Evolutionary conservation across 2,329 filamentous ascomycete species (phyloP).

Genomic region (Verticillium nubilum): DNA sequence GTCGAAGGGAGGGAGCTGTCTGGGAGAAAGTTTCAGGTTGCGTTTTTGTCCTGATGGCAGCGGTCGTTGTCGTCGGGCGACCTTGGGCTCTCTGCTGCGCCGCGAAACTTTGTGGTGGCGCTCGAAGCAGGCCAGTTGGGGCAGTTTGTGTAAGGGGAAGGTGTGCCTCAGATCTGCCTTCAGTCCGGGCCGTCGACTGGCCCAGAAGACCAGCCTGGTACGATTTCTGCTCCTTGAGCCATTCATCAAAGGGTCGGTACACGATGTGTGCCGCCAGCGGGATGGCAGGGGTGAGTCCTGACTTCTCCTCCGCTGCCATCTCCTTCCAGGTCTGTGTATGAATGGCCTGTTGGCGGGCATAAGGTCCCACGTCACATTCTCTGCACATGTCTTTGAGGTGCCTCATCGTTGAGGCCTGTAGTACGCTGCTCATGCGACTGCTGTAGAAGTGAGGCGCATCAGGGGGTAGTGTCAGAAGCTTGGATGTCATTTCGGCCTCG

Average conservation of each 20-base stretch:
- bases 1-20: slow-evolving; percentile 4
- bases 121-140: slow-evolving; percentile 40
- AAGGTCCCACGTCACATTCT: slow-evolving; percentile 55
- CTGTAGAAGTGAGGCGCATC: slow-evolving; percentile 54
- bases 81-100: slow-evolving; percentile 58
- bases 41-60: slow-evolving; percentile 23
- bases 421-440: slow-evolving; percentile 36
- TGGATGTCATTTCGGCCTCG: slow-evolving; percentile 51
- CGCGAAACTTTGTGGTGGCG: slow-evolving; percentile 59
- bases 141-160: slow-evolving; percentile 24
- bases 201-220: slow-evolving; percentile 17
- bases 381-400: slow-evolving; percentile 54
- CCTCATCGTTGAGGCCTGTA: slow-evolving; percentile 39
- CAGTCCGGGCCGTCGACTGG: slow-evolving; percentile 13
- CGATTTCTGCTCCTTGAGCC: slow-evolving; percentile 47
- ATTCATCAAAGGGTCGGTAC: slow-evolving; percentile 59
- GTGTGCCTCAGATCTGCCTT: slow-evolving; percentile 25
- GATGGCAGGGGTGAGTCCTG: slow-evolving; percentile 57
- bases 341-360: slow-evolving; percentile 37
- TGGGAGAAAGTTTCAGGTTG: slow-evolving; percentile 4
- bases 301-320: slow-evolving; percentile 63
- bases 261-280: slow-evolving; percentile 57
- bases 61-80: slow-evolving; percentile 29
- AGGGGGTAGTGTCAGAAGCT: slow-evolving; percentile 52
- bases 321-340: slow-evolving; percentile 59